Base-by-base conservation (phyloP, 1,139 yeast species). In the Pichia sp. region DNA sequence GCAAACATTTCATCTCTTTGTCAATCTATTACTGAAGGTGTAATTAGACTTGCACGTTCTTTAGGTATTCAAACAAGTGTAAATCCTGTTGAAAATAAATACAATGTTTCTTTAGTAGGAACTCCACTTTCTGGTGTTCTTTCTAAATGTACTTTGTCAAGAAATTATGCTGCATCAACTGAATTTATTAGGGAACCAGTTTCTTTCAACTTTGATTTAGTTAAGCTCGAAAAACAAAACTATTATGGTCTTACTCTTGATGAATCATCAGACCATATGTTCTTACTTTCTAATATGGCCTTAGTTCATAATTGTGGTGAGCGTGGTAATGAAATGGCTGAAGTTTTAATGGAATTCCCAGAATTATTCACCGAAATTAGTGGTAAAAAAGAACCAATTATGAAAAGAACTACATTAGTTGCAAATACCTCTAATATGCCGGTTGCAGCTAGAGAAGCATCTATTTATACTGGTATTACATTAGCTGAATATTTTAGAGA, bases 401-500 rank as follows among this genome's bases (percentile, higher is more conserved):
- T 92, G 99, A 94, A 92, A 76, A 94, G 99, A 76, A 92, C 99
- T 42, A 86, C 97, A 40, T 79, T 92, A 68, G 98, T 92, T 50
- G 99, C 99, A 48, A 92, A 92, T 70, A 92, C 99, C 44, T 92
- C 97, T 35, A 92, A 92, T 70, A 92, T 92, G 99, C 99, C 99
- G 50, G 99, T 92, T 62, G 99, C 99, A 54, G 98, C 98, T 29
- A 86, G 99, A 80, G 99, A 92, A 73, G 99, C 99, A 42, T 92
- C 98, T 40, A 92, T 92, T 66, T 92, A 92, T 73, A 92, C 99
- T 34, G 98, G 99, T 78, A 92, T 92, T 64, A 92, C 99, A 6
- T 75, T 92, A 61, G 97, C 98, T 47, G 99, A 92, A 73, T 92
- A 92, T 72, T 92, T 92, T 82, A 88, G 99, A 79, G 99, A 92